Base-by-base conservation (phyloP, 495 filamentous ascomycete species). In the Penicillium flavigenum region DNA sequence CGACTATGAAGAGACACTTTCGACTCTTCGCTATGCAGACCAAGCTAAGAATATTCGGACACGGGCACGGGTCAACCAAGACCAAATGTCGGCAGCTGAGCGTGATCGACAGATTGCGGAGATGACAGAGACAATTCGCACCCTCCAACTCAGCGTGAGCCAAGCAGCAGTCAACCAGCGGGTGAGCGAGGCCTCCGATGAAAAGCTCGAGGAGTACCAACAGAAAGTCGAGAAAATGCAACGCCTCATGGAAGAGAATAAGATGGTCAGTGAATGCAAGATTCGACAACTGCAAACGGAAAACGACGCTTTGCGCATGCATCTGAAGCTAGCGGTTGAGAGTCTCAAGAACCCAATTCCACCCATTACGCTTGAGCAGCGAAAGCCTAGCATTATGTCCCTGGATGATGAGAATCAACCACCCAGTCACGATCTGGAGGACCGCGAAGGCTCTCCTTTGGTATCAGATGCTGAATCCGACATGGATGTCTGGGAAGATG, bases 21-120 rank as follows among this genome's bases (percentile, higher is more conserved):
- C 89, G 5, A 98, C 94, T 3, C 83, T 98, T 4, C 91, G 94
- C 31, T 98, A 98, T 72, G 94, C 94, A 31, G 93, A 98, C 74
- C 95, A 98, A 74, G 94, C 94, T 50, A 98, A 98, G 78, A 86
- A 87, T 32, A 98, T 98, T 72, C 91, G 93, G 63, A 98, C 91
- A n/a, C 88, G 89, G 24, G 94, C 95, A n/a, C 85, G 88, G 27
- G 89, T 96, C 62, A 98, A 98, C 76, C 89, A 97, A 76, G 92
- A 97, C 69, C 85, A 87, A 64, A 81, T 96, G 58, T 89, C 86
- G 19, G 81, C 87, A 17, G 92, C 91, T 3, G 88, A 97, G 74
- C 86, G 95, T 57, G 94, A 98, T 71, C 89, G 88, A 17, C 90
- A 97, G 75, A 96, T 98, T 61, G 79, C 83, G 0, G 89, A 90